These are phyloP conservation scores for Gastrolobium villosum DNA, from an alignment of 306 rosid genomes.

Conservation along the genomic window DNA sequence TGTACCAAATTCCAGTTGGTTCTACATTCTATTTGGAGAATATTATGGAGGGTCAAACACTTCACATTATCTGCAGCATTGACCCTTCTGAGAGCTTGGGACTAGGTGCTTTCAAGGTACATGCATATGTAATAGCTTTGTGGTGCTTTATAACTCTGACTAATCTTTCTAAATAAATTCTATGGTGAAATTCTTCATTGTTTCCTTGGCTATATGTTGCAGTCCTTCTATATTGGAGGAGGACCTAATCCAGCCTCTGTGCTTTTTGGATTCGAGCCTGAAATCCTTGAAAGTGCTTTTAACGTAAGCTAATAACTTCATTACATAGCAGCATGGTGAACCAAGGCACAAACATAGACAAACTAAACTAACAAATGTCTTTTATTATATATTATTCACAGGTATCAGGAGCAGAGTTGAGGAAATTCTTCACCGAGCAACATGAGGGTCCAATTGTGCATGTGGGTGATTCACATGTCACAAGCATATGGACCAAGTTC, in stretches of 20 bases:
- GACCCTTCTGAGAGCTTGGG: conserved; percentile 79
- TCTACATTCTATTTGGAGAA: conserved; percentile 82
- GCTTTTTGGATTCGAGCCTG: conserved; percentile 75
- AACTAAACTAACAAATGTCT: neutral
- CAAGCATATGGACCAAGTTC: conserved; percentile 68
- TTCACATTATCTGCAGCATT: conserved; percentile 76
- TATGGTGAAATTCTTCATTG: neutral
- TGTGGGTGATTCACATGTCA: conserved; percentile 55
- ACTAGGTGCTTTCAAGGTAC: conserved; percentile 70
- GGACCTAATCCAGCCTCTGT: conserved; percentile 70
- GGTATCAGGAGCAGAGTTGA: conserved; percentile 64
- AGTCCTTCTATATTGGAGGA: conserved; percentile 94
- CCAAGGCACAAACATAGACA: conserved; percentile 2
- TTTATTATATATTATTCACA: conserved; percentile 40
- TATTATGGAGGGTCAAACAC: conserved; percentile 57
- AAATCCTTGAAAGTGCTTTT: conserved; percentile 67
- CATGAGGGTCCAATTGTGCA: conserved; percentile 72
- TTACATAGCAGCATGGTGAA: neutral
- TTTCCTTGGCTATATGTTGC: conserved; percentile 8
- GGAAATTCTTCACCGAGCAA: conserved; percentile 54
- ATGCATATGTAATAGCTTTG: neutral
- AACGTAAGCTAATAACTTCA: conserved; percentile 65
- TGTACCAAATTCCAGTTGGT: conserved; percentile 85
- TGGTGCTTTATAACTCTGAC: conserved; percentile 3
- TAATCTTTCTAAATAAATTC: neutral